Evolutionary conservation across 2,329 filamentous ascomycete genomes (phyloP), one percentile per base, ranked within the genome.

Genomic region (Fusarium sp.): DNA sequence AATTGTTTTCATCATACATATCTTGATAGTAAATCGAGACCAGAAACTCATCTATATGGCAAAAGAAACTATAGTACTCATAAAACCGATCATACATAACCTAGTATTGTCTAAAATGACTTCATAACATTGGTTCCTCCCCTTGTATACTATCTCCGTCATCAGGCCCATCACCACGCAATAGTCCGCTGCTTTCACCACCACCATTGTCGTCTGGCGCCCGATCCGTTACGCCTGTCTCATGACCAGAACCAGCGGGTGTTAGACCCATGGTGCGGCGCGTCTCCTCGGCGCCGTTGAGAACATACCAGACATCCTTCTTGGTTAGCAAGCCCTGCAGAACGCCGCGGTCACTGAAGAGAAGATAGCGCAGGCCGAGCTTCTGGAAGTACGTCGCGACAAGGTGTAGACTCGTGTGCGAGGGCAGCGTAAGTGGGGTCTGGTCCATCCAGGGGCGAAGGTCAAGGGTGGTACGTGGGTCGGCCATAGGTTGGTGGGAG

Each of bases 371-470:
- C 65, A 99, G 82, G 21, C 96, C 96, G 10, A 99, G 88, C 77
- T 95, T 95, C 82, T 97, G 94, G 80, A 99, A 98, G 86, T 99
- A 97, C 59, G 88, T 91, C 24, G 97, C 91, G 5, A 93, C 93
- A n/a, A 98, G 87, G 76, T 94, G 90, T 63, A 99, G 89, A 62
- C 86, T 91, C 17, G 90, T 90, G 67, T 90, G 88, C 22, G 89
- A 90, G 42, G 94, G 92, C 19, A 98, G 85, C 1, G 96, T 98
- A 46, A 99, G 92, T 1, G 96, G 96, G 0, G 96, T 99, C 79
- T 98, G 95, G 79, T 99, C 96, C 94, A 99, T 98, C 96, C 96
- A 99, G 4, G 94, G 94, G 9, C 95, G 86, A 13, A 99, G 86
- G 80, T 99, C 96, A 39, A 99, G 88, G 1, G 91, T 94, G 17